A percentile compares a stretch with the other conserved stretches of the same genome.
These are phyloP conservation scores for Boletus rubroflammeus DNA, from an alignment of 768 basidiomycete species.

Conservation along the genomic window DNA sequence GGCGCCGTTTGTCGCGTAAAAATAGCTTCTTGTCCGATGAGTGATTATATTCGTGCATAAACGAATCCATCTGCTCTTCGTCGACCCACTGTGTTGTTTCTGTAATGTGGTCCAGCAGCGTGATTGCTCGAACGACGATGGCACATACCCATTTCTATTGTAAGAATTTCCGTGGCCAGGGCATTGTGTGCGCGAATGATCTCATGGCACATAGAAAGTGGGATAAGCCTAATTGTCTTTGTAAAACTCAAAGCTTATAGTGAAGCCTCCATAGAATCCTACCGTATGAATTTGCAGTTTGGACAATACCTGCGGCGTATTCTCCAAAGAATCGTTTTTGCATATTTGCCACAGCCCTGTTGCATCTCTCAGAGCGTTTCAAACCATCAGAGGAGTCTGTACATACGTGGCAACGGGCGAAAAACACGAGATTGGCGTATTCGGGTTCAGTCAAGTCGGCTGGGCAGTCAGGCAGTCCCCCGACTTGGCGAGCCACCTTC, in stretches of 20 bases:
- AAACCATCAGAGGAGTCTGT: not conserved
- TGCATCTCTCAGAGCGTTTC: not conserved
- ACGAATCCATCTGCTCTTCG: not conserved
- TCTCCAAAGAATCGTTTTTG: not conserved
- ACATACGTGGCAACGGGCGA: conserved; percentile 14
- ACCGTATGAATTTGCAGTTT: not conserved
- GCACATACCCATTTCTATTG: not conserved
- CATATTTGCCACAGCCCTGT: not conserved
- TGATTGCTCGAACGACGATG: not conserved
- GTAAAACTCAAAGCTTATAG: not conserved
- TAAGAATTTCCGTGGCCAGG: not conserved
- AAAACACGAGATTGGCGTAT: conserved; percentile 40
- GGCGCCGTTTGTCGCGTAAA: not conserved
- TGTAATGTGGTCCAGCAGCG: not conserved
- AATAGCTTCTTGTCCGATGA: not conserved
- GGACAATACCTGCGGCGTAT: not conserved
- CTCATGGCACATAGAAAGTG: not conserved
- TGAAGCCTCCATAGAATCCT: not conserved
- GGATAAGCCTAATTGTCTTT: not conserved
- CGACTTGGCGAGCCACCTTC: too few species aligned
- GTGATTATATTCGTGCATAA: not conserved
- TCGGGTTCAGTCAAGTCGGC: conserved; percentile 41
- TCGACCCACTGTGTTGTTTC: not conserved
- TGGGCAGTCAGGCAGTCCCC: conserved; percentile 42
- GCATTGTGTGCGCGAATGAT: not conserved